Evolutionary conservation across 345 rosid species (phyloP), one percentile per base, ranked within the genome.

Genomic region (Populus nigra): DNA sequence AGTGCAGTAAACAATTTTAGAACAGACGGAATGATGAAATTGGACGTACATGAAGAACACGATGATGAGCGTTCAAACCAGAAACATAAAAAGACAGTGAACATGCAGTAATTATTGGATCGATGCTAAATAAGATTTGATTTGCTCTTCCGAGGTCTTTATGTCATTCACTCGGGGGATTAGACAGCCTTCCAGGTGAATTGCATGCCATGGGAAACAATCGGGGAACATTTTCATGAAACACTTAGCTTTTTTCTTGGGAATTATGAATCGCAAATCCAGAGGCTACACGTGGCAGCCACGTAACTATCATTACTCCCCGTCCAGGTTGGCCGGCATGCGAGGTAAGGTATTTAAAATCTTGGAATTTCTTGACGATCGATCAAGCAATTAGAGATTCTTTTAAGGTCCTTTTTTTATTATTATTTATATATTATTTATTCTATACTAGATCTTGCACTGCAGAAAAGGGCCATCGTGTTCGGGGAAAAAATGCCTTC

Each of bases 121-220:
- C 22, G 29, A 10, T n/a, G 63, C 11, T 57, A 57, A 57, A 10
- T 10, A 22, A 20, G 4, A 59, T 23, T 55, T 59, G 27, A 59
- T 59, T 7, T 23, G 29, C 12, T 59, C 5, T 59, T 23, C 53
- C 53, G 6, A 47, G 53, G 53, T 5, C 20, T 43, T 43, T 11
- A 43, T 43, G 47, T 43, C 15, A 9, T 10, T 43, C 47, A 43
- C 47, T 4, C 2, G 18, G 17, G 18, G 53, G 53, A 1, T 47
- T 15, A 47, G 4, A 27, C 70, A 66, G 18, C 22, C 47, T 74
- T 69, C 29, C 5, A 61, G 12, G 50, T 18, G 31, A 17, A 11
- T 50, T 23, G 17, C 62, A 59, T 59, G 63, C 61, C 62, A 62
- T 43, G 66, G 74, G 79, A 73, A 73, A 18, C 36, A 15, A 38